A percentile compares a stretch with the other conserved stretches of the same genome.
Evolutionary conservation across 805 yeast genomes (phyloP).

Genomic region (Nakazawaea pomicola): DNA sequence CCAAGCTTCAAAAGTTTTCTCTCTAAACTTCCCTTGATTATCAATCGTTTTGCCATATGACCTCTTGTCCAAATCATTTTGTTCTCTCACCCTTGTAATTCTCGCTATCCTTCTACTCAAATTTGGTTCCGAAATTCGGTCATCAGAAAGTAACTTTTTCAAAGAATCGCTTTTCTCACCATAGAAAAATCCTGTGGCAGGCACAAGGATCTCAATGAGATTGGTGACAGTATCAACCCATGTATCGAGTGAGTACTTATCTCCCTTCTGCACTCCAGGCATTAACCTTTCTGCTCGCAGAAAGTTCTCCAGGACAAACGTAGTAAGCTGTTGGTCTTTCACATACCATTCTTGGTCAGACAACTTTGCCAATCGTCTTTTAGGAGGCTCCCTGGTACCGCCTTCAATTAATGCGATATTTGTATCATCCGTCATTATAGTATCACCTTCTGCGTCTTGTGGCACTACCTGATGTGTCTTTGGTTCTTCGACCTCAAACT

Average conservation of each 20-base stretch:
- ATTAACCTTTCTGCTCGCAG: slow-evolving; percentile 46
- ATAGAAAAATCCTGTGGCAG: slow-evolving; percentile 74
- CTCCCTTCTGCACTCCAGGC: slow-evolving; percentile 42
- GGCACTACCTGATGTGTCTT: slow-evolving; percentile 14
- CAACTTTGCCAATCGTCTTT: slow-evolving; percentile 8
- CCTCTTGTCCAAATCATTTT: slow-evolving; percentile 30
- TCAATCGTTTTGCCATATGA: slow-evolving; percentile 30
- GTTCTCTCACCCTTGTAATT: slow-evolving; percentile 61
- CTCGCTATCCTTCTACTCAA: slow-evolving; percentile 72
- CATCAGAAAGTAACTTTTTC: slow-evolving; percentile 59
- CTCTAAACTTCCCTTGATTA: slow-evolving; percentile 56
- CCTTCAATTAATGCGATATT: slow-evolving; percentile 13
- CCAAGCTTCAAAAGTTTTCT: slow-evolving; percentile 77
- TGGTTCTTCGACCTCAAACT: slow-evolving; percentile 17
- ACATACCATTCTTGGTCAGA: slow-evolving; percentile 23
- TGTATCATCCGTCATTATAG: slow-evolving; percentile 13
- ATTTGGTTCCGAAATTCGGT: slow-evolving; percentile 55
- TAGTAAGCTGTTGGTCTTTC: slow-evolving; percentile 26
- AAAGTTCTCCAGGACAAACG: slow-evolving; percentile 39
- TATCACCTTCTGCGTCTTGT: slow-evolving; percentile 14
- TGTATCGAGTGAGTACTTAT: slow-evolving; percentile 57
- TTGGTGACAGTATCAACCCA: slow-evolving; percentile 87
- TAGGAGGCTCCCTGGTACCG: not conserved
- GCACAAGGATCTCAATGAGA: slow-evolving; percentile 75
- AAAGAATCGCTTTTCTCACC: slow-evolving; percentile 67